Evolutionary conservation across 2,329 filamentous ascomycete genomes (phyloP), one percentile per base, ranked within the genome.

Genomic region (Cadophora luteo-olivacea): DNA sequence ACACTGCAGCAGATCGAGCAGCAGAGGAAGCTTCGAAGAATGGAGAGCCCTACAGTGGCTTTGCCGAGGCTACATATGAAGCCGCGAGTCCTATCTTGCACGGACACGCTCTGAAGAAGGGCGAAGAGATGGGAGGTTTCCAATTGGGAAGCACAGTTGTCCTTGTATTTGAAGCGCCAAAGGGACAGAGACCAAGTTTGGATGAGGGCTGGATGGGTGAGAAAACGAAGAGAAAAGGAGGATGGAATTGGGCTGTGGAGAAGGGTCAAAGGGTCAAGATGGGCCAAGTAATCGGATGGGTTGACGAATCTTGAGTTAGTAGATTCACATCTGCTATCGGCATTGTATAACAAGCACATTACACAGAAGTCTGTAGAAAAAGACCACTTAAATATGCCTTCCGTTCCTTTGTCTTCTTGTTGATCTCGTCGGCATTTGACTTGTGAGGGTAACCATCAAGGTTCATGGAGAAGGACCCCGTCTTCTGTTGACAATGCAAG

Each of bases 81-180:
- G 85, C 85, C 19, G 93, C 95, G 1, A 97, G 92, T 76, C 81
- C 85, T 3, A 87, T 97, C 1, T 84, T 99, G 0, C 88, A 89
- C 24, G 96, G 97, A 2, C 90, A 98, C 78, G 91, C 95, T 1
- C 82, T 99, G 66, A 88, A 90, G 71, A 86, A 92, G 55, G 96
- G 96, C 45, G 95, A 98, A 78, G 96, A 99, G 81, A 98, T 99
- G 94, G 96, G 96, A 65, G 97, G 96, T 0, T 99, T 99, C 82
- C 93, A 97, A 82, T 85, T 99, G 3, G 96, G 96, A 24, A 97
- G 93, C 79, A 97, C 95, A 0, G 90, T 99, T 73, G 96, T 99
- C 49, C 84, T 99, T 64, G 94, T 99, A 0, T 99, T 99, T 78
- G 97, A 99, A 81, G 96, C 96, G 14, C 96, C 96, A 0, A 88